Conservation (phyloP, 208 protist species). For the Trypanosoma conorhini region DNA sequence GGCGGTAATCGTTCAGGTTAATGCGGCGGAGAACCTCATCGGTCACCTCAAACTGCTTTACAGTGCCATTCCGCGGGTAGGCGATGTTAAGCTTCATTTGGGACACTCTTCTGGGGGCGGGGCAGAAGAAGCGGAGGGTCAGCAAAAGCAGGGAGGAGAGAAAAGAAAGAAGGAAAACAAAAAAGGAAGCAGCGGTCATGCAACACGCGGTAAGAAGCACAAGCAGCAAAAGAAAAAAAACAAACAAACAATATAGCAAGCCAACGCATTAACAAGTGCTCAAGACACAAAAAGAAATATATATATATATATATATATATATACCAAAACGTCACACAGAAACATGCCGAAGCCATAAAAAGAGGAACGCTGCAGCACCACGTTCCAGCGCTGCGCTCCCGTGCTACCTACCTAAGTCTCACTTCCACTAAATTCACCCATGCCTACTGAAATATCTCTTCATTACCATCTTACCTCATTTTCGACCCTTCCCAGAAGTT, state of each 20-base stretch:
- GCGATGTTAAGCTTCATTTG: slow-evolving; percentile 91
- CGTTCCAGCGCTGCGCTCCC: slow-evolving; percentile 1
- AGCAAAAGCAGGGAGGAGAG: not conserved
- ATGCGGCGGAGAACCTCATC: slow-evolving; percentile 83
- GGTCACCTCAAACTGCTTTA: slow-evolving; percentile 85
- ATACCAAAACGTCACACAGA: not conserved
- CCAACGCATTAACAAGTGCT: not conserved
- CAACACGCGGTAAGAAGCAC: not conserved
- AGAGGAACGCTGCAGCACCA: slow-evolving; percentile 5
- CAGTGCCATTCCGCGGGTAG: slow-evolving; percentile 83
- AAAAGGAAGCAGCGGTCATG: not conserved
- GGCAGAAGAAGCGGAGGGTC: too few relatives aligned
- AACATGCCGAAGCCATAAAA: slow-evolving; percentile 7
- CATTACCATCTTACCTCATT: slow-evolving; percentile 40
- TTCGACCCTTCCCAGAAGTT: slow-evolving; percentile 85
- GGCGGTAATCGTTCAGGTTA: slow-evolving; percentile 79
- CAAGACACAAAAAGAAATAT: not conserved
- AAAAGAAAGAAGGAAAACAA: not conserved
- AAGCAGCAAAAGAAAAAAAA: not conserved
- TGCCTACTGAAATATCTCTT: slow-evolving; percentile 1
- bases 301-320: not conserved
- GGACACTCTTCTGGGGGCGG: not conserved
- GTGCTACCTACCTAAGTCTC: slow-evolving; percentile 17
- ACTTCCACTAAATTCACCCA: not conserved
- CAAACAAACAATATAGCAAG: not conserved